phyloP scores from a whole-genome alignment of 345 rosid species.

The Syzygium jambos region DNA sequence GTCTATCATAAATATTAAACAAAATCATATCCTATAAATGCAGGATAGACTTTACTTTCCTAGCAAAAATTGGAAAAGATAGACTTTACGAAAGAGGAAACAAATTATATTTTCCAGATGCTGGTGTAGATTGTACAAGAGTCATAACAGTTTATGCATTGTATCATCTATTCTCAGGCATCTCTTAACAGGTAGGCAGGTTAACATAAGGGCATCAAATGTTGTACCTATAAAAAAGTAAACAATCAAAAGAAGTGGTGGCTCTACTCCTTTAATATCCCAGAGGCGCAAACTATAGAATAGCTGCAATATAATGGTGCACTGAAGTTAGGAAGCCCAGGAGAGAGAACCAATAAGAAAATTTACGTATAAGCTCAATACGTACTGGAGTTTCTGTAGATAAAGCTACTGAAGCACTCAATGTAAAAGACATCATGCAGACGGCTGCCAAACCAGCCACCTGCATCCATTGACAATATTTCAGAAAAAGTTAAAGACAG shows the following conservation, averaged over 20 bases:
- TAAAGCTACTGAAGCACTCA: constrained; percentile 24
- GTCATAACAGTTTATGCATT: not conserved
- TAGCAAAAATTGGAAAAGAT: not conserved
- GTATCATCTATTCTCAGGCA: not conserved
- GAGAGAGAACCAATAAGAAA: not conserved
- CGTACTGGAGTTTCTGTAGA: constrained; percentile 25
- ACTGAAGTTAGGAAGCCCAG: not conserved
- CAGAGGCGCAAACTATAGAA: constrained; percentile 17
- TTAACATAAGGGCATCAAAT: not conserved
- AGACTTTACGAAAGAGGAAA: not conserved
- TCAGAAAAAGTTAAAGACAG: not conserved
- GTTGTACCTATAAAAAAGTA: constrained; percentile 27
- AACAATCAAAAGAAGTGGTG: constrained; percentile 11
- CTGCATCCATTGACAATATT: constrained; percentile 9
- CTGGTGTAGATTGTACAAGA: not conserved
- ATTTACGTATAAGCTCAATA: not conserved
- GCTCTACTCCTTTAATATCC: constrained; percentile 9
- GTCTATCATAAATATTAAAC: not conserved
- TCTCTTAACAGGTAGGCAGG: not conserved
- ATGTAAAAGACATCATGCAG: constrained; percentile 23
- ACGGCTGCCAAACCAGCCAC: constrained; percentile 28
- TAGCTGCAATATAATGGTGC: constrained; percentile 13
- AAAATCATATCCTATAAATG: not conserved
- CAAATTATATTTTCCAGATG: not conserved
- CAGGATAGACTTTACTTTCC: not conserved